Evolutionary conservation across 352 stramenopile genomes (phyloP), one percentile per base, ranked within the genome.

Genomic region (Phytophthora sojae): DNA sequence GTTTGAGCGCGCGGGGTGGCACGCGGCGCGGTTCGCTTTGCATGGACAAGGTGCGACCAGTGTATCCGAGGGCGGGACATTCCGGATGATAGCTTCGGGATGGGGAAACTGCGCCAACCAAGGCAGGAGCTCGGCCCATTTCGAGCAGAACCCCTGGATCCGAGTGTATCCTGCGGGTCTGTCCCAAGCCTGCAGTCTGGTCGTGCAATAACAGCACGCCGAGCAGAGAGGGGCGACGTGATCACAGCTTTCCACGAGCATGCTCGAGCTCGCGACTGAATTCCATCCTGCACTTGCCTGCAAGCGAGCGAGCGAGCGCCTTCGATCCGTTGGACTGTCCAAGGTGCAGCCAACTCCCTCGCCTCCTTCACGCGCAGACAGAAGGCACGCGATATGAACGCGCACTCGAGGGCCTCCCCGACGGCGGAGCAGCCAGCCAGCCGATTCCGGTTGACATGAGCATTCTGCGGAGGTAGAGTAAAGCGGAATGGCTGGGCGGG

Each of bases 21-120:
- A 42, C 19, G 44, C 54, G 17, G 23, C 32, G 45, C 26, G 26
- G 26, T 30, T 42, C 14, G 6, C 6, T 67, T 61, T 56, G 44
- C 65, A 67, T 51, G 58, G 65, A 67, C 57, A 68, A 69, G 57
- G 44, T 54, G 21, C 61, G 69, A 76, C 25, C 69, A 76, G 69
- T 57, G 51, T 42, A 76, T 76, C 69, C 52, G 57, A 51, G n/a
- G 61, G 21, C 56, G 56, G 45, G 68, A 64, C 45, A 63, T 26
- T 21, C 39, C 39, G 58, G 47, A 61, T 53, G 67, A 65, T 61
- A 61, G 29, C 21, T 12, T 9, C 17, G 6, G n/a, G 64, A 76
- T 73, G 58, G 64, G 63, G 63, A 76, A 64, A 25, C 50, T 54
- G 61, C 21, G 17, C 11, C 30, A 17, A 51, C 37, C 23, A 63